Percentiles rank a stretch among this genome's conserved stretches.
Evolutionary conservation across 164 flowering plant species (phyloP).

Genomic region (Nymphaea colorata): DNA sequence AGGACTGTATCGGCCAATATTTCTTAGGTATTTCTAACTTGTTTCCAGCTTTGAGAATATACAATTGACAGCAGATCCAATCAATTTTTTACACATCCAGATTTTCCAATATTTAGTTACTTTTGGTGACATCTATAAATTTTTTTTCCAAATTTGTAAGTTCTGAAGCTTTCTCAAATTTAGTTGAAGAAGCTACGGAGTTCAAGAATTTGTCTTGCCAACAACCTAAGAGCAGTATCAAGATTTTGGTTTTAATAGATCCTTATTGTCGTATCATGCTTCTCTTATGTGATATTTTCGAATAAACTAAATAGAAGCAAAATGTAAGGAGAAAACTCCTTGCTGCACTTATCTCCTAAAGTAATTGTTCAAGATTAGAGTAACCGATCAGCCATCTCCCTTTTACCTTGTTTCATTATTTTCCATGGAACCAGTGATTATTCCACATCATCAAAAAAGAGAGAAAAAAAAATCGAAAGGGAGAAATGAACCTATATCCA

Average conservation of each 20-base stretch:
- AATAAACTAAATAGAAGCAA: constrained; percentile 34
- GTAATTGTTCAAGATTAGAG: constrained; percentile 45
- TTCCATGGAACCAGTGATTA: constrained; percentile 78
- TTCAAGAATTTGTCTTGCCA: too few relatives aligned
- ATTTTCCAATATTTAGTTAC: background rate
- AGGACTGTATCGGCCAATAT: constrained; percentile 69
- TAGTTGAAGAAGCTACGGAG: too few relatives aligned
- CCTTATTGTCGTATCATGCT: background rate
- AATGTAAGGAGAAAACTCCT: constrained; percentile 82
- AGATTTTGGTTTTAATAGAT: background rate
- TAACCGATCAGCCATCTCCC: constrained; percentile 32
- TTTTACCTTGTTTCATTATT: constrained; percentile 57
- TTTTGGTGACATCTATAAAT: background rate
- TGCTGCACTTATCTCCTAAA: constrained; percentile 67
- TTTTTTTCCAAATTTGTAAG: too few relatives aligned
- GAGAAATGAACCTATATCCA: background rate
- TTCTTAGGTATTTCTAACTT: constrained; percentile 43
- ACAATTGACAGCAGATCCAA: background rate
- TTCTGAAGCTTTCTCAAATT: too few relatives aligned
- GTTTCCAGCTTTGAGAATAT: background rate
- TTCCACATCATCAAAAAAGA: constrained; percentile 59
- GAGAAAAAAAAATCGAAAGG: background rate
- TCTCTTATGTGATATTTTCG: background rate
- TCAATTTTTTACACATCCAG: background rate
- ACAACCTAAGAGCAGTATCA: background rate